Evolutionary conservation across 805 yeast genomes (phyloP).

Genomic region (Candida tibetensis): DNA sequence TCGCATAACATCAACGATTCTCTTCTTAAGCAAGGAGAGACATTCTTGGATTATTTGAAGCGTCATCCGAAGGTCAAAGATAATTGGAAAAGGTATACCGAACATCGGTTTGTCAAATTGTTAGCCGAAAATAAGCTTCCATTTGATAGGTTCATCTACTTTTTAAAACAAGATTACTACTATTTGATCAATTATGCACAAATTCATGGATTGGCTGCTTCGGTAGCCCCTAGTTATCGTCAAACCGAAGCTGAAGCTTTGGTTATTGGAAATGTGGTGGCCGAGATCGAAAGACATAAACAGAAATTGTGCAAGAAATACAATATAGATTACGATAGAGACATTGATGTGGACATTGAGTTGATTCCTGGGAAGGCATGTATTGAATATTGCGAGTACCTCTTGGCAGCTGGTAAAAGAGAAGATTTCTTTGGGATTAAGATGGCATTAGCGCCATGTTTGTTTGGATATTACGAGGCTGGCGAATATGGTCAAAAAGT

Average conservation of each 20-base stretch:
- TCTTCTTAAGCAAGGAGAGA: not conserved
- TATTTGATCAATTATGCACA: constrained; percentile 68
- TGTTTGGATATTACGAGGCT: constrained; percentile 69
- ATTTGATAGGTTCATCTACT: constrained; percentile 50
- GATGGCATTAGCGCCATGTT: constrained; percentile 71
- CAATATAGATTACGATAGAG: constrained; percentile 39
- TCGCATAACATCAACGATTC: constrained; percentile 5
- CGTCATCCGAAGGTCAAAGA: constrained; percentile 53
- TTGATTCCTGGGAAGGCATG: constrained; percentile 57
- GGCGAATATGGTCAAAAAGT: constrained; percentile 31
- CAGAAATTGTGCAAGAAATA: constrained; percentile 41
- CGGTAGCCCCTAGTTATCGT: constrained; percentile 54
- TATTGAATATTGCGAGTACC: constrained; percentile 56
- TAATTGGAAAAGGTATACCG: constrained; percentile 55
- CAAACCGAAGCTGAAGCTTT: constrained; percentile 49
- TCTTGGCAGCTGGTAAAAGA: constrained; percentile 49
- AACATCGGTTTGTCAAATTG: constrained; percentile 59
- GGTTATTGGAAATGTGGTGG: constrained; percentile 49
- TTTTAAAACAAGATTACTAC: constrained; percentile 62
- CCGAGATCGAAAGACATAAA: constrained; percentile 57
- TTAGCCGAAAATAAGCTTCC: constrained; percentile 53
- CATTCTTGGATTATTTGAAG: constrained; percentile 45
- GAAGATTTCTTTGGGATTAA: constrained; percentile 63
- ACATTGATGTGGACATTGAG: constrained; percentile 38
- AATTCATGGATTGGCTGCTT: constrained; percentile 61